Conservation (phyloP, 2,329 filamentous ascomycete genomes). For the Pseudogymnoascus sp. region DNA sequence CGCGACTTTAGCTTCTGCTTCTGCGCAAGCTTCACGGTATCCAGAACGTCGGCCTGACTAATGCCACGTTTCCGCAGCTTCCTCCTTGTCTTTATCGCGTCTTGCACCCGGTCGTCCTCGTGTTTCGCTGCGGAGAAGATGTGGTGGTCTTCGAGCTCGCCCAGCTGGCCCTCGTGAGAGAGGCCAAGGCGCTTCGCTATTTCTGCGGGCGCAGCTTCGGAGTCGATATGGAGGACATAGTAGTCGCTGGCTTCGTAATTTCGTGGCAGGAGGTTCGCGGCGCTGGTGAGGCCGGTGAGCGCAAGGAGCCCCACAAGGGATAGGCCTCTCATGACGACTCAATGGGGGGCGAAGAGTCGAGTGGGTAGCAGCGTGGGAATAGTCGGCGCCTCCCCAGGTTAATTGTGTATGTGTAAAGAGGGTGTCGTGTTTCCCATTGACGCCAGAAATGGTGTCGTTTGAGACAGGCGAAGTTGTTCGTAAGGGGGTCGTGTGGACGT, state of each 20-base stretch:
- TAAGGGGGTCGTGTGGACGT: background rate
- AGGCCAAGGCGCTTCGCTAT: conserved; percentile 68
- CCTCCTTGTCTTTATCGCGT: conserved; percentile 40
- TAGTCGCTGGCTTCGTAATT: conserved; percentile 80
- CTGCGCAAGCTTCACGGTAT: conserved; percentile 66
- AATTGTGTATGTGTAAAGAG: background rate
- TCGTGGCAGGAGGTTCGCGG: conserved; percentile 44
- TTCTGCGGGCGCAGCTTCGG: conserved; percentile 53
- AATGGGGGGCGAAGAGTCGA: conserved; percentile 12
- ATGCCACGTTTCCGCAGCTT: conserved; percentile 54
- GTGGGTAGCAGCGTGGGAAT: background rate
- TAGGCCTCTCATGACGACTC: conserved; percentile 29
- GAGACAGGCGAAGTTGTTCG: background rate
- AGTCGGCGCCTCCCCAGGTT: background rate
- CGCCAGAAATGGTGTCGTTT: background rate
- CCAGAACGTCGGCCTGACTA: conserved; percentile 50
- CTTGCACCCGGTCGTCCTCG: conserved; percentile 49
- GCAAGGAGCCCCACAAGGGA: conserved; percentile 46
- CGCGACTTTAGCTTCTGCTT: conserved; percentile 62
- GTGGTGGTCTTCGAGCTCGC: conserved; percentile 71
- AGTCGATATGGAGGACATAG: conserved; percentile 79
- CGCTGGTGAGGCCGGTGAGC: conserved; percentile 40
- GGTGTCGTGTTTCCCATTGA: background rate
- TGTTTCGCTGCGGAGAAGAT: conserved; percentile 67
- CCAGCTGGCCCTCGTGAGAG: conserved; percentile 70